Evolutionary conservation across 2,329 filamentous ascomycete species (phyloP), one percentile per base, ranked within the genome.

Genomic region (Sphaerulina vaccinii): DNA sequence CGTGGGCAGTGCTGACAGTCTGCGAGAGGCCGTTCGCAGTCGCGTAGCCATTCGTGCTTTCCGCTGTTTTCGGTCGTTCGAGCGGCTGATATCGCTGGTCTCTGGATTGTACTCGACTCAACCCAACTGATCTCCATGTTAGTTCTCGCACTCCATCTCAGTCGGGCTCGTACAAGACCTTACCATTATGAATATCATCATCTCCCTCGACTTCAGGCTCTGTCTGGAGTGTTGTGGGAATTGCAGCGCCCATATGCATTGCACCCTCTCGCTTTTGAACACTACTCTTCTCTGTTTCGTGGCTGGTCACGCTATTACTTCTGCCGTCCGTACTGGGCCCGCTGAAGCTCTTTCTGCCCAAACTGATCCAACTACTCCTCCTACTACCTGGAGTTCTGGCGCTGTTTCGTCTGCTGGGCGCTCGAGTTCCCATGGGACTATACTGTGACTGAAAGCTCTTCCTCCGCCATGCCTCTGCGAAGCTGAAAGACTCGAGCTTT

Each of bases 341-440:
- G 38, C 56, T 55, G 50, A 58, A 56, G 50, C 62, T 60, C 51
- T 58, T 61, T 48, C 52, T 55, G 18, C 57, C 56, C 46, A 62
- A 39, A 47, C 62, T 63, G 32, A 65, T 57, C 54, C 64, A 63
- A 49, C 63, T 66, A 40, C 62, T 65, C 42, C 62, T 55, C 44
- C 61, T 39, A 39, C 60, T 61, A 10, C 29, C 32, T 13, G 54
- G 44, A 16, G 40, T 48, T 27, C 46, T 51, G 43, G 38, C 21
- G 19, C 63, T 65, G 37, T 61, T 60, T 36, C 62, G 54, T 49
- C 66, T 67, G 51, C 72, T 75, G 7, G 74, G 73, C 50, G 73
- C 65, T 35, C 75, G 64, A 43, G 71, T 76, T 33, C 75, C 75
- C 75, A 77, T 77, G 29, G 75, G 75, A 43, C 68, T 72, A 64